A percentile compares a stretch with the other conserved stretches of the same genome.
phyloP scores from a whole-genome alignment of 2,329 filamentous ascomycete species.

The Rhytidhysteron rufulum region DNA sequence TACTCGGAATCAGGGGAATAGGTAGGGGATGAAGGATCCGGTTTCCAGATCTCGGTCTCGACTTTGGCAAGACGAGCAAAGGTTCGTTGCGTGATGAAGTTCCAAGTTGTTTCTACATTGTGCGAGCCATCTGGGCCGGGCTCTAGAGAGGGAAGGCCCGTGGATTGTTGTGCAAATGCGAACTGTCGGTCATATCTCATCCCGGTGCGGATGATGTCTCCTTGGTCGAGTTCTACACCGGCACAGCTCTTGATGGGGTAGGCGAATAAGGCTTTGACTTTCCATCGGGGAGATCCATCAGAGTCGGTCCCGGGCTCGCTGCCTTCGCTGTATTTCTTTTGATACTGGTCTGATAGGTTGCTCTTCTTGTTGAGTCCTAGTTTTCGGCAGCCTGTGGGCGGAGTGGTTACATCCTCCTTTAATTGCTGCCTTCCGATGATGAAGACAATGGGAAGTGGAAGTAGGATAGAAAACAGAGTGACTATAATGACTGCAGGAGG shows the following conservation, averaged over 20 bases:
- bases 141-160: slow-evolving; percentile 40
- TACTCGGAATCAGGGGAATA: slow-evolving; percentile 48
- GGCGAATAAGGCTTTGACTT: slow-evolving; percentile 67
- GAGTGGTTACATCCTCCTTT: slow-evolving; percentile 3
- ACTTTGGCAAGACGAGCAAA: slow-evolving; percentile 70
- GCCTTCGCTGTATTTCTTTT: slow-evolving; percentile 44
- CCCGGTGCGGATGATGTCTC: slow-evolving; percentile 63
- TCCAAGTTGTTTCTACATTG: slow-evolving; percentile 51
- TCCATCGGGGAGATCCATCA: slow-evolving; percentile 21
- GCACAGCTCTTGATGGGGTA: slow-evolving; percentile 82
- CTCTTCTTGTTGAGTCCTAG: slow-evolving; percentile 47
- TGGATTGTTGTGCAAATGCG: slow-evolving; percentile 66
- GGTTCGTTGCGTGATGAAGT: slow-evolving; percentile 67
- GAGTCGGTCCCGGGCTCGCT: slow-evolving; percentile 21
- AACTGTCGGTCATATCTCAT: slow-evolving; percentile 78
- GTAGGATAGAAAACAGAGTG: slow-evolving; percentile 13
- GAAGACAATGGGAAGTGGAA: slow-evolving; percentile 20
- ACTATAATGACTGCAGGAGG: slow-evolving; percentile 10
- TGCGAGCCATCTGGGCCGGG: slow-evolving; percentile 18
- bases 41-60: slow-evolving; percentile 63
- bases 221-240: slow-evolving; percentile 67
- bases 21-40: slow-evolving; percentile 56
- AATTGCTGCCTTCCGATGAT: slow-evolving; percentile 14
- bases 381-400: slow-evolving; percentile 48
- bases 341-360: slow-evolving; percentile 56